These are phyloP conservation scores for Pleomassaria siparia DNA, from an alignment of 2,329 filamentous ascomycete species.

Conservation along the genomic window DNA sequence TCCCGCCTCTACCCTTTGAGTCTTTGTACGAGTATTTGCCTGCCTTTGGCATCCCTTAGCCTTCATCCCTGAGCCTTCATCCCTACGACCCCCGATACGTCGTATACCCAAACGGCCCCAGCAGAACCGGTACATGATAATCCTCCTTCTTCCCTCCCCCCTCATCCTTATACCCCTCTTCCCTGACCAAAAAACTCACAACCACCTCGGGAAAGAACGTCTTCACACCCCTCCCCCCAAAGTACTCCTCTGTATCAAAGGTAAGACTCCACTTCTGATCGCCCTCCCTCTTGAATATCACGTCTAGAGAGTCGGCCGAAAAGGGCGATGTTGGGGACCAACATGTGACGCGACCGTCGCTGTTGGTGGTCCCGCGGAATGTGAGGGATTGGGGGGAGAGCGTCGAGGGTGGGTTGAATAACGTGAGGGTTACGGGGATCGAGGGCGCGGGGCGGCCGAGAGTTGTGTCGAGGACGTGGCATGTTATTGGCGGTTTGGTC, in stretches of 20 bases:
- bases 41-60: neutral
- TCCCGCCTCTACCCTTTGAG: neutral
- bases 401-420: conserved; percentile 33
- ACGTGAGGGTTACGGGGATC: conserved; percentile 67
- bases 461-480: conserved; percentile 84
- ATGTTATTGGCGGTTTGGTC: conserved; percentile 67
- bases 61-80: conserved; percentile 2
- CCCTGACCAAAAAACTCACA: conserved; percentile 55
- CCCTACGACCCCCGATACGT: conserved; percentile 67
- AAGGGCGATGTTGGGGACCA: conserved; percentile 62
- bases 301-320: conserved; percentile 43
- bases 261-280: conserved; percentile 66
- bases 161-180: conserved; percentile 16
- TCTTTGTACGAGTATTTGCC: neutral
- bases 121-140: conserved; percentile 77
- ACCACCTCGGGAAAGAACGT: conserved; percentile 61
- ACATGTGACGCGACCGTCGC: conserved; percentile 70
- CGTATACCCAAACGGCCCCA: conserved; percentile 79
- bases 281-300: conserved; percentile 34
- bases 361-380: conserved; percentile 71
- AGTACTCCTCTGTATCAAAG: conserved; percentile 74
- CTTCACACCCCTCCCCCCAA: conserved; percentile 57
- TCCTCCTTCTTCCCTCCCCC: conserved; percentile 57
- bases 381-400: conserved; percentile 49
- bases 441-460: conserved; percentile 67